Evolutionary conservation across 306 rosid genomes (phyloP).

Genomic region (Ormosia emarginata): DNA sequence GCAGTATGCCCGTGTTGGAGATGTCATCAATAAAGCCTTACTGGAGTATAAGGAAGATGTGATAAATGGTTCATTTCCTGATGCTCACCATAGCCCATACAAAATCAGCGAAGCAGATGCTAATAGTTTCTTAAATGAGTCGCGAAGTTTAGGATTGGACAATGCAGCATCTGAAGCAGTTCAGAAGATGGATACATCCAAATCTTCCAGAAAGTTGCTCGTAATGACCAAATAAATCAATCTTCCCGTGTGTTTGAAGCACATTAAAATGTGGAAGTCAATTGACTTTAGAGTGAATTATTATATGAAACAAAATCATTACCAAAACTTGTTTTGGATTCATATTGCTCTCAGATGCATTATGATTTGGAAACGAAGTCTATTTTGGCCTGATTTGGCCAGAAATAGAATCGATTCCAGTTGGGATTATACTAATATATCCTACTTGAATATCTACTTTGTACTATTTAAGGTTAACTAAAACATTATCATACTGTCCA

Average conservation of each 20-base stretch:
- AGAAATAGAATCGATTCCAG: too few relatives aligned
- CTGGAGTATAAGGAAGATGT: slow-evolving; percentile 82
- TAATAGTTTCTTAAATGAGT: slow-evolving; percentile 52
- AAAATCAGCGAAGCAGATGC: slow-evolving; percentile 57
- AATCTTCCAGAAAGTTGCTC: neutral
- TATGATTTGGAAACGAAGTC: neutral
- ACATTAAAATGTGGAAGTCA: too few relatives aligned
- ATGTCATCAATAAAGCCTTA: slow-evolving; percentile 66
- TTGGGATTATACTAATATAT: neutral
- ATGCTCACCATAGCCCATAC: slow-evolving; percentile 67
- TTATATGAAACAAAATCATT: too few relatives aligned
- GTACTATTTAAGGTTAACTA: neutral
- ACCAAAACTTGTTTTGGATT: neutral
- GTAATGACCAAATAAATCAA: too few relatives aligned
- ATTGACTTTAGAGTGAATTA: too few relatives aligned
- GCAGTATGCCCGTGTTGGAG: slow-evolving; percentile 75
- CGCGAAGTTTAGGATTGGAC: slow-evolving; percentile 61
- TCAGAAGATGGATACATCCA: slow-evolving; percentile 40
- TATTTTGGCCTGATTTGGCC: neutral
- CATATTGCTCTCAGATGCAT: neutral
- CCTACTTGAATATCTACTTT: neutral
- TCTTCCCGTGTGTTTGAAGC: too few relatives aligned
- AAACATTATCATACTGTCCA: neutral
- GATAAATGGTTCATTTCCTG: slow-evolving; percentile 66
- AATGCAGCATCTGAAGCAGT: slow-evolving; percentile 75